Evolutionary conservation across 192 early-diverging fungal genomes (phyloP), one percentile per base, ranked within the genome.

Genomic region (Coemansia sp.): DNA sequence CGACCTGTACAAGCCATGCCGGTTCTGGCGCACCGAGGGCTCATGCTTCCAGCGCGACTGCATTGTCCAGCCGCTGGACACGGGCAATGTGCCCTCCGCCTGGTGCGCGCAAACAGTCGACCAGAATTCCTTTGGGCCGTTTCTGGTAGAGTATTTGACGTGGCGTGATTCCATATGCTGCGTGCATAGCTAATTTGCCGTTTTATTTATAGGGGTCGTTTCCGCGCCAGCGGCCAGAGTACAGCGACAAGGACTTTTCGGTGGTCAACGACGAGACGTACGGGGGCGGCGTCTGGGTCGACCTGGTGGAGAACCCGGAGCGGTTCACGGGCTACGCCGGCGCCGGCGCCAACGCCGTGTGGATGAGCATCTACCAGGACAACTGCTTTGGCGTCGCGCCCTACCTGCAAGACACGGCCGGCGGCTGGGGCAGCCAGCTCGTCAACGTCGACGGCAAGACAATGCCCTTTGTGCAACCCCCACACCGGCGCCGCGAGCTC

Each of bases 251-350:
- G 51, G 94, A 97, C 68, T 97, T 93, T 80, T 93, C 92, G 59
- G 71, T 90, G 2, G 81, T 94, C 34, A 90, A 94, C 44, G 91
- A 95, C 71, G 88, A 93, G 58, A 50, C 50, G 1, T 81, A 31
- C 65, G 82, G 59, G 37, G 85, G 88, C 20, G 93, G 89, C 21
- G 79, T 89, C 28, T 97, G 90, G 80, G 87, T 99, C 8, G 87
- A 99, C 58, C 80, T 99, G 16, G 54, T 84, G 2, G 87, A 87
- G 28, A 99, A 99, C 59, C 94, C 94, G 6, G 97, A 99, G 66
- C 84, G 96, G 9, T 99, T 93, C 69, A 98, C 97, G 0, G 97
- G 93, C 14, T 99, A 97, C 58, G 83, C 88, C 17, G 97, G 97
- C 45, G 83, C 88, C 14, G 88, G 90, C 37, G 87, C 95, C 34